These are phyloP conservation scores for Noccaea caerulescens DNA, from an alignment of 345 rosid genomes.

Conservation along the genomic window DNA sequence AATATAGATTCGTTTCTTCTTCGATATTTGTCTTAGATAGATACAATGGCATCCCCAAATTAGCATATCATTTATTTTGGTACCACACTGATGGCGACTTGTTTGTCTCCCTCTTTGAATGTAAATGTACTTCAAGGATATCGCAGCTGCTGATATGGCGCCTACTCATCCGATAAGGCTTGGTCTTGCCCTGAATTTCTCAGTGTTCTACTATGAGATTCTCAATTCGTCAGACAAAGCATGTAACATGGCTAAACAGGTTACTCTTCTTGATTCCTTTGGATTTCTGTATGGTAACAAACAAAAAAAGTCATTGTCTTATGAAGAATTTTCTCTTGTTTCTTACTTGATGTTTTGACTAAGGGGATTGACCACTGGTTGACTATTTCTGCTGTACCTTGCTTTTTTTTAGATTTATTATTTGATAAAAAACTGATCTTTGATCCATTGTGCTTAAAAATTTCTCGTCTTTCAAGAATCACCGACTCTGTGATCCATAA, in stretches of 20 bases:
- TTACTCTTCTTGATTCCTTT: constrained; percentile 23
- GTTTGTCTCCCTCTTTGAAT: not conserved
- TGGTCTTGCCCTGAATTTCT: constrained; percentile 85
- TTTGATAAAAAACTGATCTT: not conserved
- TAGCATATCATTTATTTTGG: not conserved
- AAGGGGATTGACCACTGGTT: constrained; percentile 28
- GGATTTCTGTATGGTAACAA: not conserved
- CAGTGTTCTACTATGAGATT: constrained; percentile 89
- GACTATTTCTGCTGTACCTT: constrained; percentile 8
- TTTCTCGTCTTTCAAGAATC: not conserved
- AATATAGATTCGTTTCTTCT: not conserved
- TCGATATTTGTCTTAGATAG: not conserved
- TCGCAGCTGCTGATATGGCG: constrained; percentile 76
- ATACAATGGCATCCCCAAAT: not conserved
- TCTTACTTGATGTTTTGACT: constrained; percentile 22
- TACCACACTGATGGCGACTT: constrained; percentile 27
- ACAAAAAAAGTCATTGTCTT: constrained; percentile 7
- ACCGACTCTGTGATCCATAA: not conserved
- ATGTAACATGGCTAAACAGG: constrained; percentile 97
- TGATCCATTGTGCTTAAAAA: too few species aligned
- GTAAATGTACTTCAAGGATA: constrained; percentile 51
- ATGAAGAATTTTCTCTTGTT: constrained; percentile 1
- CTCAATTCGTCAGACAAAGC: constrained; percentile 92
- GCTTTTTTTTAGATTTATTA: not conserved
- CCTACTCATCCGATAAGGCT: constrained; percentile 92